Evolutionary conservation across 2,329 filamentous ascomycete species (phyloP).

Genomic region (Emmonsia crescens): DNA sequence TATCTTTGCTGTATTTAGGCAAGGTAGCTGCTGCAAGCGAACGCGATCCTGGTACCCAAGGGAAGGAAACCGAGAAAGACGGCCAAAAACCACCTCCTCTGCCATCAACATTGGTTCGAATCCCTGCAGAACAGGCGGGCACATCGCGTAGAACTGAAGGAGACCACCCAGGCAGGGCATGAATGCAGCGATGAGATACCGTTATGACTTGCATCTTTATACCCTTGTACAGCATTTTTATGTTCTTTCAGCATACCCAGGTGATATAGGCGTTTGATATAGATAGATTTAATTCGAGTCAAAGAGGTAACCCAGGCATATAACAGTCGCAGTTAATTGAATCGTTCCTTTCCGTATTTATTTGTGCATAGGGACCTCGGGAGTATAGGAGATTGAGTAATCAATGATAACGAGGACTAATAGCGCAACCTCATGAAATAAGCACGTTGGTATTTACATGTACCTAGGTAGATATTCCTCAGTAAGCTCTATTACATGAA

Average conservation of each 20-base stretch:
- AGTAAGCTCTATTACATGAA: background rate
- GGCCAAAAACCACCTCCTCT: slow-evolving; percentile 50
- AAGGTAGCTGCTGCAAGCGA: slow-evolving; percentile 19
- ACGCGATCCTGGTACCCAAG: slow-evolving; percentile 11
- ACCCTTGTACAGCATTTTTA: background rate
- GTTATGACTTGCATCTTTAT: background rate
- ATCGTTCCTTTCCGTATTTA: background rate
- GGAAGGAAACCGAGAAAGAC: slow-evolving; percentile 45
- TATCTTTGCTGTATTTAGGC: slow-evolving; percentile 12
- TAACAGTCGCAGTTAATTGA: too few species aligned
- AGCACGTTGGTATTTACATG: background rate
- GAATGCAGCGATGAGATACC: background rate
- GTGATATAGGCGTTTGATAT: slow-evolving; percentile 1
- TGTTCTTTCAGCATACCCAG: background rate
- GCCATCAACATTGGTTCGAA: slow-evolving; percentile 34
- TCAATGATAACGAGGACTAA: background rate
- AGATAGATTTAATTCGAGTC: background rate
- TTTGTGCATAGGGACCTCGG: background rate
- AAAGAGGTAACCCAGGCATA: background rate
- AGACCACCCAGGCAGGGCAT: background rate
- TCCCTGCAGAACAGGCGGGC: slow-evolving; percentile 25
- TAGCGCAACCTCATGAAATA: background rate
- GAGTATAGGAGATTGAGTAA: background rate
- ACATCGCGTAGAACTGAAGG: background rate
- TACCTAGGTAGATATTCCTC: background rate